Conservation (phyloP, 306 rosid genomes). For the Fagus crenata region DNA sequence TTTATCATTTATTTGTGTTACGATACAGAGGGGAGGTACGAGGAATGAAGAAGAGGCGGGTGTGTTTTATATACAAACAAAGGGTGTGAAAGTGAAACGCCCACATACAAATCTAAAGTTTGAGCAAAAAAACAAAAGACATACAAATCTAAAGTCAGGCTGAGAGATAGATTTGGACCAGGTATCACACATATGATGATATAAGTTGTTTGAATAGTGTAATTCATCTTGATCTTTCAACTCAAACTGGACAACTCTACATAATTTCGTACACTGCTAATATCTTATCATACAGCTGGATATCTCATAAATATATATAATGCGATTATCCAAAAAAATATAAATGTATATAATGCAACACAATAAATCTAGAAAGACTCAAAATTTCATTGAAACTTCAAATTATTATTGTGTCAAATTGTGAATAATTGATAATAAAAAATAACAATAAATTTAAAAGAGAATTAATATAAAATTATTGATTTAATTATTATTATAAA, state of each 20-base stretch:
- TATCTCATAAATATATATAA: constrained; percentile 8
- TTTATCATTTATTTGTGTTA: neutral
- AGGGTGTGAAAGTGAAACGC: neutral
- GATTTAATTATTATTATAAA: no score
- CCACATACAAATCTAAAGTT: constrained; percentile 46
- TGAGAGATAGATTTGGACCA: constrained; percentile 43
- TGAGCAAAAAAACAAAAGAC: constrained; percentile 6
- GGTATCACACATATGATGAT: constrained; percentile 14
- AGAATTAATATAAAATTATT: no score
- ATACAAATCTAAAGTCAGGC: constrained; percentile 40
- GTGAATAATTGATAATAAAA: no score
- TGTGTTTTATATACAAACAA: constrained; percentile 1
- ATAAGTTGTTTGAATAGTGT: constrained; percentile 32
- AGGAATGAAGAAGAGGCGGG: constrained; percentile 17
- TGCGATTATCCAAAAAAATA: neutral
- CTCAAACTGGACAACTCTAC: constrained; percentile 34
- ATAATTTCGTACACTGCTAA: constrained; percentile 1
- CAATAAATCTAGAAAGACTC: no score
- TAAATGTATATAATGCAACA: no score
- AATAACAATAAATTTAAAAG: no score
- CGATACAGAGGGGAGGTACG: constrained; percentile 23
- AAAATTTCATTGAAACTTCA: no score
- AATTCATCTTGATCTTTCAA: constrained; percentile 7
- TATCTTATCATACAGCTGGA: constrained; percentile 64
- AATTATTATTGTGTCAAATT: no score